Evolutionary conservation across 2,329 filamentous ascomycete genomes (phyloP).

Genomic region (Mycogone perniciosa): DNA sequence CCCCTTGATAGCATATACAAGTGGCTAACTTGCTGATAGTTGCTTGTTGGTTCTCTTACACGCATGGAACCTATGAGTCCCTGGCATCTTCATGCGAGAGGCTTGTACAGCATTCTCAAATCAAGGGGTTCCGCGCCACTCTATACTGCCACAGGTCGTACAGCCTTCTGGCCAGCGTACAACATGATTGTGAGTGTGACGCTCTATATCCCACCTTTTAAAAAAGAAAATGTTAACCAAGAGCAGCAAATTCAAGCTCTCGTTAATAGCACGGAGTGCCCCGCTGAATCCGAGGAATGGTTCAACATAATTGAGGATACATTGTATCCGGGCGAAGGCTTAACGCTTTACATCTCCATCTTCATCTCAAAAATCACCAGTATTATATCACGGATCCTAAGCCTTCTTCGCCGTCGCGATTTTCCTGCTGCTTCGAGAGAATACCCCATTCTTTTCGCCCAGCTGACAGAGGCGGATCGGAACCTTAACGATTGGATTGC

Average conservation of each 20-base stretch:
- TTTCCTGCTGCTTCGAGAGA: constrained; percentile 22
- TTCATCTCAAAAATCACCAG: constrained; percentile 24
- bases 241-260: constrained; percentile 33
- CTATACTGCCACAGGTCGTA: constrained; percentile 19
- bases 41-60: constrained; percentile 32
- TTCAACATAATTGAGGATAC: constrained; percentile 24
- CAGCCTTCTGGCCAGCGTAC: constrained; percentile 33
- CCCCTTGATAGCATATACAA: background rate
- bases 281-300: constrained; percentile 32
- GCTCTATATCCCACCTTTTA: background rate
- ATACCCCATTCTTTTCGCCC: constrained; percentile 21
- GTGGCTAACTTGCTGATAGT: constrained; percentile 20
- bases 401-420: constrained; percentile 23
- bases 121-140: constrained; percentile 25
- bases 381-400: constrained; percentile 23
- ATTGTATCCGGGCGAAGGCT: constrained; percentile 20
- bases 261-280: constrained; percentile 26
- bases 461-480: constrained; percentile 21
- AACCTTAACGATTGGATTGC: constrained; percentile 16
- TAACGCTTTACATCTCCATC: constrained; percentile 22
- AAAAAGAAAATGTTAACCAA: constrained; percentile 10
- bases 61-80: constrained; percentile 21
- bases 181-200: constrained; percentile 31
- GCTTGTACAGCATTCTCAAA: constrained; percentile 32
- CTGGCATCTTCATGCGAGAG: constrained; percentile 33